phyloP scores from a whole-genome alignment of 75 land plant genomes.

The Chamaecyparis obtusa region DNA sequence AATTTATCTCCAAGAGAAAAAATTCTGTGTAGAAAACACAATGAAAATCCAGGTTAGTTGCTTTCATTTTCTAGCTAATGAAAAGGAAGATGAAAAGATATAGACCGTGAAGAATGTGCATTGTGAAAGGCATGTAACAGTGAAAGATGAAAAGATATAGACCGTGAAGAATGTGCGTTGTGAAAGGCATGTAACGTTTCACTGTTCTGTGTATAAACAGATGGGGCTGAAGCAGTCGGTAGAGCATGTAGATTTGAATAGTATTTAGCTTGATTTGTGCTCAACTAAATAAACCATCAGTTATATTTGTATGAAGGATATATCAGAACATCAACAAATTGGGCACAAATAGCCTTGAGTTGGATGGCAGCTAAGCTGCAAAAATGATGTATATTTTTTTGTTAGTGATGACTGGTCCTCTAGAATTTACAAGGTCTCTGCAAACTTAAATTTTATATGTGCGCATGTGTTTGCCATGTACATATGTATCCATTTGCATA shows the following conservation, averaged over 20 bases:
- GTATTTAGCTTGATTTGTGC: neutral
- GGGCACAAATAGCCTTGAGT: neutral
- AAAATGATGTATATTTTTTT: neutral
- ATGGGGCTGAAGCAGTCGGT: neutral
- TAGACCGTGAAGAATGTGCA: neutral
- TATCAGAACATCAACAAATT: neutral
- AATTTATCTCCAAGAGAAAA: neutral
- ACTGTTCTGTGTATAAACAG: neutral
- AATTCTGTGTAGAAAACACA: neutral
- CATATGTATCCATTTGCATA: neutral
- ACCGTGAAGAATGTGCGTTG: neutral
- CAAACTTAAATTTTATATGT: neutral
- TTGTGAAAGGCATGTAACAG: neutral
- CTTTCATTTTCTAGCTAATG: neutral
- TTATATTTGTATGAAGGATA: neutral
- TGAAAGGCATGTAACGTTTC: neutral
- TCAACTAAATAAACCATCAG: neutral
- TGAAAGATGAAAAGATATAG: no score
- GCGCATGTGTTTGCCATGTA: neutral
- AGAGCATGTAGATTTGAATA: neutral
- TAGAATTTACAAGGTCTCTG: neutral
- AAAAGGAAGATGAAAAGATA: neutral
- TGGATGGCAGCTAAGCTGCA: neutral
- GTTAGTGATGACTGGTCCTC: neutral
- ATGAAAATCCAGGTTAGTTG: neutral